These are phyloP conservation scores for Solanum medicagineum DNA, from an alignment of 257 asterid genomes.

Conservation along the genomic window DNA sequence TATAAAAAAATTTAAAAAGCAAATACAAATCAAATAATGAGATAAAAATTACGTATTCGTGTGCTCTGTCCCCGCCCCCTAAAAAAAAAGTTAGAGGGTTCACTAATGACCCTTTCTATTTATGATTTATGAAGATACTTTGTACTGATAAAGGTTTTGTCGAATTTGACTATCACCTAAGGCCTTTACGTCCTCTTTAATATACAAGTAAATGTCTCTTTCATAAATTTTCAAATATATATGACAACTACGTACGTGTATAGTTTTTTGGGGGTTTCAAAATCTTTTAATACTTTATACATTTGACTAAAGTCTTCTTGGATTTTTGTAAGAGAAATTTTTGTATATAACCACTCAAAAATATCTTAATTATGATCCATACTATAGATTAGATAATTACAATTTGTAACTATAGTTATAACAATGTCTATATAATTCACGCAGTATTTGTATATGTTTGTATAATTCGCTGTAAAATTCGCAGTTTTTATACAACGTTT, in stretches of 20 bases:
- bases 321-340: no score
- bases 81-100: not conserved
- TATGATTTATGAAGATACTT: not conserved
- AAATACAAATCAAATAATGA: not conserved
- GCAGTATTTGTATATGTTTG: no score
- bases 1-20: accelerated
- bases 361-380: no score
- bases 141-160: not conserved
- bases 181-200: not conserved
- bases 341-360: no score
- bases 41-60: not conserved
- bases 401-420: no score
- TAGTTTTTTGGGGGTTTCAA: not conserved
- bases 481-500: no score
- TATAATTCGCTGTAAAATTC: no score
- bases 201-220: not conserved
- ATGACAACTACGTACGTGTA: not conserved
- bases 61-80: not conserved
- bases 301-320: not conserved
- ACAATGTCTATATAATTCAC: no score
- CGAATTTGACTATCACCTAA: not conserved
- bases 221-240: not conserved
- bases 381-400: no score
- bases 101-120: not conserved
- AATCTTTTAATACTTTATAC: not conserved